Conservation (phyloP, 164 flowering plant species). For the Stephania cephalantha region DNA sequence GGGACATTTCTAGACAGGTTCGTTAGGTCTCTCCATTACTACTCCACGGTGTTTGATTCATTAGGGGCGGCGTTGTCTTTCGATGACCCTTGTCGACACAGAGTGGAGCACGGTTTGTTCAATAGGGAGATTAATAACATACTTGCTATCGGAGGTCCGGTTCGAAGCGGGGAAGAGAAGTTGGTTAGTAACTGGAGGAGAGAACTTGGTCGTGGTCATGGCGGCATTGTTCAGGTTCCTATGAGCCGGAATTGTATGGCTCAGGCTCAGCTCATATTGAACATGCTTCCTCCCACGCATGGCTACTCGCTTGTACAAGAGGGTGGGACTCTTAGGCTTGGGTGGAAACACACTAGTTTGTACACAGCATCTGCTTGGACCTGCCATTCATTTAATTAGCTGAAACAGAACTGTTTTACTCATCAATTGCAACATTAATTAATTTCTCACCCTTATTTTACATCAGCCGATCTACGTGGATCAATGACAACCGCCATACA, state of each 20-base stretch:
- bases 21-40: constrained; percentile 59
- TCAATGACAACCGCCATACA: too few relatives aligned
- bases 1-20: constrained; percentile 65
- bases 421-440: too few relatives aligned
- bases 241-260: constrained; percentile 64
- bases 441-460: too few relatives aligned
- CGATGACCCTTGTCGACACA: constrained; percentile 39
- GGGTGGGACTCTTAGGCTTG: constrained; percentile 56
- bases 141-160: constrained; percentile 66
- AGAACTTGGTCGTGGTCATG: constrained; percentile 28
- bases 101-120: constrained; percentile 45
- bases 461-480: too few relatives aligned
- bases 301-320: constrained; percentile 63
- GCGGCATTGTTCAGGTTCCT: constrained; percentile 42
- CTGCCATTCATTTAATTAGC: constrained; percentile 21
- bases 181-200: constrained; percentile 39
- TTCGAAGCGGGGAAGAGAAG: constrained; percentile 69
- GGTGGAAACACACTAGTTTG: constrained; percentile 76
- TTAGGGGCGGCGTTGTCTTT: constrained; percentile 33
- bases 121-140: constrained; percentile 53
- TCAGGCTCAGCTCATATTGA: constrained; percentile 63
- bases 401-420: too few relatives aligned
- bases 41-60: constrained; percentile 62
- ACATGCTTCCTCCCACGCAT: constrained; percentile 54
- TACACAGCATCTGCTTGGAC: constrained; percentile 78